Conservation (phyloP, 106 monocot genomes). For the Narthecium ossifragum region DNA sequence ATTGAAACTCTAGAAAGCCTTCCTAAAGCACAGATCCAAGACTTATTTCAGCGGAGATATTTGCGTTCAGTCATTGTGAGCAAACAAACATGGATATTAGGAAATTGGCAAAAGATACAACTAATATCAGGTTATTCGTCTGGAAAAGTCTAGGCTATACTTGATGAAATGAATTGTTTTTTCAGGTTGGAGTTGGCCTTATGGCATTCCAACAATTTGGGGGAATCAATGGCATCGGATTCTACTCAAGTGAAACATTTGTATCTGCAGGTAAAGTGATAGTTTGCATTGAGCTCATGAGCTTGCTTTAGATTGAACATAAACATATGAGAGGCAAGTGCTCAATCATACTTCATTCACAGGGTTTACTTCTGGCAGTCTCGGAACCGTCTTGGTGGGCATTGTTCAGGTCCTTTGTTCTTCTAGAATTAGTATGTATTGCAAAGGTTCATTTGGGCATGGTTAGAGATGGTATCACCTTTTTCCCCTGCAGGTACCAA, state of each 20-base stretch:
- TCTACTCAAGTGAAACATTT: conserved; percentile 64
- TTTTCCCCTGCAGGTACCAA: conserved; percentile 40
- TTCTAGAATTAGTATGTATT: neutral
- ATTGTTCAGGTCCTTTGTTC: conserved; percentile 35
- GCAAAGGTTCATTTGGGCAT: neutral
- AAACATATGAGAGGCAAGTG: no score
- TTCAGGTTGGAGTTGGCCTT: conserved; percentile 61
- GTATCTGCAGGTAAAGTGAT: conserved; percentile 49
- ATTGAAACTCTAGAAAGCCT: conserved; percentile 32
- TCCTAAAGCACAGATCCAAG: conserved; percentile 37
- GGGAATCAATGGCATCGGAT: conserved; percentile 60
- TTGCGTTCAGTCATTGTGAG: conserved; percentile 50
- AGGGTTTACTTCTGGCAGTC: conserved; percentile 64
- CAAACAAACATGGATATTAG: no score
- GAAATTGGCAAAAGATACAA: no score
- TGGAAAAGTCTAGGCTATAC: no score
- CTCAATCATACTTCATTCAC: neutral
- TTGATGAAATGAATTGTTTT: neutral
- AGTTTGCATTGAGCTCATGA: no score
- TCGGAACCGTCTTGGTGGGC: conserved; percentile 57
- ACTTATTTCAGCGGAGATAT: conserved; percentile 46
- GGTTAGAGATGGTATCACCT: neutral
- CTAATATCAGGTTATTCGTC: no score
- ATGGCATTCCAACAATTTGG: conserved; percentile 78
- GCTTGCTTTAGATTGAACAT: no score